phyloP scores from a whole-genome alignment of 2,329 filamentous ascomycete genomes.

The Paecilomyces dactylethromorphus region DNA sequence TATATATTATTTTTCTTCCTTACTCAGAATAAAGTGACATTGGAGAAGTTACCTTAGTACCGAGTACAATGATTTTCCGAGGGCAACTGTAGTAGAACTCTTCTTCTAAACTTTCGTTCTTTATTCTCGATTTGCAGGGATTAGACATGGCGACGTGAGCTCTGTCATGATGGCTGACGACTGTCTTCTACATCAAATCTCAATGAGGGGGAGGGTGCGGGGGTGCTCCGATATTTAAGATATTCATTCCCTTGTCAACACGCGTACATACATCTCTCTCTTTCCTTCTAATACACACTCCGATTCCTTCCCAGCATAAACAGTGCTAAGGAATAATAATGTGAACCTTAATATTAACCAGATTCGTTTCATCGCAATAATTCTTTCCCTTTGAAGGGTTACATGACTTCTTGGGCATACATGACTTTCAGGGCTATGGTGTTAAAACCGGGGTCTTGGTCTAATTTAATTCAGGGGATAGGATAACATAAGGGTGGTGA shows the following conservation, averaged over 20 bases:
- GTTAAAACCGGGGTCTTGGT: slow-evolving; percentile 24
- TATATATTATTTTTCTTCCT: no score
- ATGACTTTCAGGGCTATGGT: slow-evolving; percentile 27
- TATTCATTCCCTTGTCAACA: neutral
- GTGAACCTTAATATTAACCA: neutral
- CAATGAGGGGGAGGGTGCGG: neutral
- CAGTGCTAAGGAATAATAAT: neutral
- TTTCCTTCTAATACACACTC: neutral
- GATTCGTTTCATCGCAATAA: slow-evolving; percentile 23
- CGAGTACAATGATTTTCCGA: no score
- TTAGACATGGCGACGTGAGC: no score
- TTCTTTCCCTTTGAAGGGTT: slow-evolving; percentile 26
- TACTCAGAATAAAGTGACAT: no score
- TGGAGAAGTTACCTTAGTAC: no score
- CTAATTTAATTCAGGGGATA: slow-evolving; percentile 26
- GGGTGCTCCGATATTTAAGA: neutral
- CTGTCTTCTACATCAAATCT: no score
- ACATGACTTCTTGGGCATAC: slow-evolving; percentile 38
- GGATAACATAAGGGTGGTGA: slow-evolving; percentile 11
- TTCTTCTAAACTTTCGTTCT: no score
- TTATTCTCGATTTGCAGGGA: no score
- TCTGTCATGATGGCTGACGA: no score
- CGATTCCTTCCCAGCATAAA: neutral
- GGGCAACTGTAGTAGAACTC: no score
- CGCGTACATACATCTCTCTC: slow-evolving; percentile 1